Evolutionary conservation across 2,329 filamentous ascomycete genomes (phyloP).

Genomic region (Stagonosporopsis rhizophila): DNA sequence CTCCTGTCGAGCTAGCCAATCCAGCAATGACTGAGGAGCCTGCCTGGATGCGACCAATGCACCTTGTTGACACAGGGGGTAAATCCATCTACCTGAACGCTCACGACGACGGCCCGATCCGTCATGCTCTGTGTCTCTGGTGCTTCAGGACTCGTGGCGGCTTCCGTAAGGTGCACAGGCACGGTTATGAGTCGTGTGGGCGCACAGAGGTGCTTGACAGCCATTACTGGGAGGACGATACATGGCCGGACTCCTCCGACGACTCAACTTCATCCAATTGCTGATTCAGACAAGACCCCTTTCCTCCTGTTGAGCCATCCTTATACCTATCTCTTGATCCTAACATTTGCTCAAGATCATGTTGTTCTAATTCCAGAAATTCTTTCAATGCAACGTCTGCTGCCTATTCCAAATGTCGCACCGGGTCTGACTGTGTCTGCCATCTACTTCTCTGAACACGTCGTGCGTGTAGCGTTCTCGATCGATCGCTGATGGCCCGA

Average conservation of each 20-base stretch:
- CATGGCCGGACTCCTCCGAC: conserved; percentile 3
- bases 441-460: too few relatives aligned
- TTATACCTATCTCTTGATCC: background rate
- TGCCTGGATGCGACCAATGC: conserved; percentile 34
- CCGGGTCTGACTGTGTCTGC: background rate
- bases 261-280: background rate
- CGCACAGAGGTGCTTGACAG: conserved; percentile 33
- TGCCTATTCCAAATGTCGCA: background rate
- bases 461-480: background rate
- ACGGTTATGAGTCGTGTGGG: conserved; percentile 42
- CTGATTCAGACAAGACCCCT: background rate
- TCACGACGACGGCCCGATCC: conserved; percentile 33
- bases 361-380: background rate
- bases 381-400: background rate
- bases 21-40: conserved; percentile 26
- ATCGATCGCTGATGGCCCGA: background rate
- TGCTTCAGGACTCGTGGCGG: conserved; percentile 38
- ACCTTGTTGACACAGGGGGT: conserved; percentile 35
- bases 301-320: background rate
- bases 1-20: background rate
- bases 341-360: background rate
- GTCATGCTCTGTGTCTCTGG: conserved; percentile 33
- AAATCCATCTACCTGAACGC: conserved; percentile 35
- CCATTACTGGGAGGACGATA: conserved; percentile 37
- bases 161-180: conserved; percentile 30